Conservation (phyloP, 257 asterid species). For the Solanum boliviense region DNA sequence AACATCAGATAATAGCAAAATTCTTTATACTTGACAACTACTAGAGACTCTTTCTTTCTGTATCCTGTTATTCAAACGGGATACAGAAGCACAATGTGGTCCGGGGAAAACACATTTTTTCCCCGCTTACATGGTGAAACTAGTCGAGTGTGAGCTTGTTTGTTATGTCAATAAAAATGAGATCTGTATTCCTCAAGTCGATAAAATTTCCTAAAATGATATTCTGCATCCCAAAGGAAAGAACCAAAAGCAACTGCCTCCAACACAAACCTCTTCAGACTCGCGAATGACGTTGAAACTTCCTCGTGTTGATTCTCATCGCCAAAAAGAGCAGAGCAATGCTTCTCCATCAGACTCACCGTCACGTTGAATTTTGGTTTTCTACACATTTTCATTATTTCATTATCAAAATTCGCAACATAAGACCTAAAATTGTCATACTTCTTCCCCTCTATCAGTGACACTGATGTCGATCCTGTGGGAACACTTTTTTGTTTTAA, state of each 20-base stretch:
- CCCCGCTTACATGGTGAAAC: background rate
- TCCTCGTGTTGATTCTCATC: constrained; percentile 26
- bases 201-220: constrained; percentile 28
- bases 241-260: constrained; percentile 84
- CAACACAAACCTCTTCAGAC: constrained; percentile 63
- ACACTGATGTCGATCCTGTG: constrained; percentile 7
- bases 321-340: constrained; percentile 59
- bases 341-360: constrained; percentile 47
- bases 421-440: constrained; percentile 30
- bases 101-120: background rate
- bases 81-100: too few relatives aligned
- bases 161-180: too few relatives aligned
- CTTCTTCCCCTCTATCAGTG: constrained; percentile 11
- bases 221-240: constrained; percentile 69
- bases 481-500: constrained; percentile 15
- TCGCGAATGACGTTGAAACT: constrained; percentile 56
- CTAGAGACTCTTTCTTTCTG: background rate
- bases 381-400: constrained; percentile 43
- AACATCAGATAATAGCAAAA: background rate
- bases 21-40: background rate
- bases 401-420: constrained; percentile 44
- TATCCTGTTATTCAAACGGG: too few relatives aligned
- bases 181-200: constrained; percentile 27
- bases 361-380: constrained; percentile 62
- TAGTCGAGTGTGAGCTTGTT: background rate